These are phyloP conservation scores for Macrolepiota albuminosa DNA, from an alignment of 768 basidiomycete genomes.

Conservation along the genomic window DNA sequence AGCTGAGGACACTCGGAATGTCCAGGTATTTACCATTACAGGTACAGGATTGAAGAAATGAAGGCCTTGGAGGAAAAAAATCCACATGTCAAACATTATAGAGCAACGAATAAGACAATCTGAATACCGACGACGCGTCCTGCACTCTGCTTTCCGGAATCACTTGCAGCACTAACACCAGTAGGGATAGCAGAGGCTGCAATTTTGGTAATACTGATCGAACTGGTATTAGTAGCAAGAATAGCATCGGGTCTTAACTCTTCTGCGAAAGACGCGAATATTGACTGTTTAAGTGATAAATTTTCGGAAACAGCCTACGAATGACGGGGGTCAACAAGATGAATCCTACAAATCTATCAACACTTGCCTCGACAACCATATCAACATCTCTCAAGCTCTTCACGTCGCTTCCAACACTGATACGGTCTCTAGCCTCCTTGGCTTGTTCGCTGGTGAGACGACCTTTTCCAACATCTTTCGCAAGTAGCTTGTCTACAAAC, in stretches of 20 bases:
- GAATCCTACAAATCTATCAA: not conserved
- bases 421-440: conserved; percentile 63
- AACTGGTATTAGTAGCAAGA: conserved; percentile 89
- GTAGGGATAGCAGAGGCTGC: conserved; percentile 71
- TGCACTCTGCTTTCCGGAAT: conserved; percentile 57
- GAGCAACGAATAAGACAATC: not conserved
- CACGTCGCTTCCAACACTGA: conserved; percentile 56
- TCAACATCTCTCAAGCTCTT: conserved; percentile 72
- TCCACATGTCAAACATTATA: not conserved
- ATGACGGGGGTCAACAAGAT: not conserved
- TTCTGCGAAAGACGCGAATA: conserved; percentile 69
- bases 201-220: conserved; percentile 92
- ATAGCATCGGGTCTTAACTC: conserved; percentile 71
- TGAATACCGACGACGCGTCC: conserved; percentile 75
- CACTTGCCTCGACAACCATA: conserved; percentile 81
- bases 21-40: conserved; percentile 65
- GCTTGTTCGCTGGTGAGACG: conserved; percentile 65
- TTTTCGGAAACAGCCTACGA: conserved; percentile 83
- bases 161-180: conserved; percentile 53
- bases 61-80: conserved; percentile 44
- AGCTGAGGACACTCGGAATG: not conserved
- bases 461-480: conserved; percentile 87
- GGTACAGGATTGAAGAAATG: conserved; percentile 98
- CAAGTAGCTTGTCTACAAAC: conserved; percentile 76
- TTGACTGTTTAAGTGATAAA: conserved; percentile 66